Percentiles rank a stretch among this genome's conserved stretches.
These are phyloP conservation scores for Coleophoma cylindrospora DNA, from an alignment of 2,329 filamentous ascomycete species.

Conservation along the genomic window DNA sequence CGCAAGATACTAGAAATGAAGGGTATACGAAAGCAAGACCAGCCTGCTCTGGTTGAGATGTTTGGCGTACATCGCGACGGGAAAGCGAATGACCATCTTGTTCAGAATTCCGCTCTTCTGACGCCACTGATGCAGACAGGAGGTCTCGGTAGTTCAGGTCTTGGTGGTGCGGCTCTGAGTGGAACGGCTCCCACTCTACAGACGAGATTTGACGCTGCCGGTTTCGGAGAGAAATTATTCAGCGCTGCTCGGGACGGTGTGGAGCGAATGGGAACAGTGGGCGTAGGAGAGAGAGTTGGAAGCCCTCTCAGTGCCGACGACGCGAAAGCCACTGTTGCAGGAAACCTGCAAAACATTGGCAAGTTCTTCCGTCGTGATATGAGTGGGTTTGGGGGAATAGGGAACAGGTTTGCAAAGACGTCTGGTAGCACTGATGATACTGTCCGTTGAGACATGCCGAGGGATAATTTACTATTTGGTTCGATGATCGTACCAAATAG, in stretches of 20 bases:
- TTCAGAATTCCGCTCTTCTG: slow-evolving; percentile 65
- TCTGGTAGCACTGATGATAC: slow-evolving; percentile 14
- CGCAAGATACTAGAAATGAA: slow-evolving; percentile 94
- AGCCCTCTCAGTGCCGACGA: slow-evolving; percentile 30
- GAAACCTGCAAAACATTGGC: slow-evolving; percentile 91
- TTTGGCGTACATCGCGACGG: slow-evolving; percentile 78
- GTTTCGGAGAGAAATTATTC: slow-evolving; percentile 81
- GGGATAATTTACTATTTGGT: background rate
- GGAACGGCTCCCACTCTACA: slow-evolving; percentile 32
- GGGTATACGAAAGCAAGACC: slow-evolving; percentile 80
- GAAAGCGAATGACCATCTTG: slow-evolving; percentile 61
- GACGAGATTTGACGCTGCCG: slow-evolving; percentile 71
- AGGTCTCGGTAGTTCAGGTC: slow-evolving; percentile 37
- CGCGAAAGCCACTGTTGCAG: slow-evolving; percentile 72
- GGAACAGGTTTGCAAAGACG: slow-evolving; percentile 45
- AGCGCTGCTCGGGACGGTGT: slow-evolving; percentile 82
- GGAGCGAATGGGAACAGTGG: slow-evolving; percentile 58
- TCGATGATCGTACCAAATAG: too few relatives aligned
- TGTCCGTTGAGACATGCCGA: slow-evolving; percentile 7
- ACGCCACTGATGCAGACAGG: slow-evolving; percentile 55
- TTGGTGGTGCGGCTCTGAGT: slow-evolving; percentile 34
- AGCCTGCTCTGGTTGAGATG: slow-evolving; percentile 77
- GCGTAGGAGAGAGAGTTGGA: slow-evolving; percentile 13
- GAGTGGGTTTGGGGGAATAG: slow-evolving; percentile 67
- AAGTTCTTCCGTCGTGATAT: slow-evolving; percentile 94